phyloP scores from a whole-genome alignment of 169 alveolate species.

The Cryptosporidium tyzzeri region DNA sequence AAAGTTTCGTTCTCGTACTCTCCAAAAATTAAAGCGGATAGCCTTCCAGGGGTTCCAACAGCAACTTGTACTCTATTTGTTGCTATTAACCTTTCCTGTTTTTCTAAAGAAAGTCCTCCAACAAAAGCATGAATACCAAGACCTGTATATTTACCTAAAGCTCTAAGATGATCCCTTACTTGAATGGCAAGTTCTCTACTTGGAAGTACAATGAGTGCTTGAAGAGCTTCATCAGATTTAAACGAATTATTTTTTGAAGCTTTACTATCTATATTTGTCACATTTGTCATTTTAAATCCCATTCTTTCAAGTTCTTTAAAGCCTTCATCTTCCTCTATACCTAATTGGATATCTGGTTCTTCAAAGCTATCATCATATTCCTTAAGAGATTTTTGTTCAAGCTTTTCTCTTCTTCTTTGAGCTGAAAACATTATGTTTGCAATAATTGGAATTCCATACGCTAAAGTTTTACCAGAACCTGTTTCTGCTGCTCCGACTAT shows the following conservation, averaged over 20 bases:
- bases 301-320: constrained; percentile 21
- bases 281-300: constrained; percentile 35
- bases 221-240: constrained; percentile 14
- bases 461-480: constrained; percentile 80
- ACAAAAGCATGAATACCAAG: constrained; percentile 80
- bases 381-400: constrained; percentile 18
- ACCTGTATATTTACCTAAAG: constrained; percentile 76
- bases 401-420: constrained; percentile 56
- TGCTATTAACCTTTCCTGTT: constrained; percentile 82
- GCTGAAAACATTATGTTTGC: constrained; percentile 55
- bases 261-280: background rate
- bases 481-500: constrained; percentile 80
- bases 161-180: constrained; percentile 80
- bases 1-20: constrained; percentile 53
- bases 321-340: constrained; percentile 19
- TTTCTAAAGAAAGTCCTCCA: constrained; percentile 87
- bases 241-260: background rate
- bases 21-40: constrained; percentile 77
- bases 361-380: background rate
- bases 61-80: constrained; percentile 80
- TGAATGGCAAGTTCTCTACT: constrained; percentile 86
- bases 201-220: constrained; percentile 84
- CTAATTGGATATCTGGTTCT: background rate
- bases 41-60: constrained; percentile 84
- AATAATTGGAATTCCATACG: constrained; percentile 77